phyloP scores from a whole-genome alignment of 768 basidiomycete genomes.

The Vishniacozyma victoriae region DNA sequence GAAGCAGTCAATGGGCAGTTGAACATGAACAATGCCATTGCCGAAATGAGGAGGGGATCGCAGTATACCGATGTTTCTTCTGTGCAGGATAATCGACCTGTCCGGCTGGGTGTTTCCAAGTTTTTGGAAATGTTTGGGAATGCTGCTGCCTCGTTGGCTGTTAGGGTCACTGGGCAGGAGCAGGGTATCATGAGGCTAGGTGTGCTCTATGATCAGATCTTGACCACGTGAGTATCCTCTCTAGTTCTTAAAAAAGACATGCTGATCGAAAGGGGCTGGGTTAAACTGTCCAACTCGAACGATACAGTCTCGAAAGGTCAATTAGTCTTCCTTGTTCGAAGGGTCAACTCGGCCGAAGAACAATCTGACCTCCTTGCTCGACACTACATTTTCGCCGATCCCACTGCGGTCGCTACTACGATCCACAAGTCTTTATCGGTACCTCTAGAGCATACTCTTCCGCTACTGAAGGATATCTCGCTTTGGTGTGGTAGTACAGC shows the following conservation, averaged over 20 bases:
- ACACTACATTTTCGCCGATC: constrained; percentile 45
- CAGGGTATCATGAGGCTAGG: constrained; percentile 38
- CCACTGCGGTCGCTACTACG: constrained; percentile 34
- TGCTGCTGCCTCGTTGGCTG: constrained; percentile 34
- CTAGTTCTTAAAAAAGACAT: neutral
- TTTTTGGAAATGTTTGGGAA: constrained; percentile 44
- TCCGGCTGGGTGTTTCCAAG: constrained; percentile 25
- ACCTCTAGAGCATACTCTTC: constrained; percentile 35
- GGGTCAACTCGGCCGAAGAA: constrained; percentile 32
- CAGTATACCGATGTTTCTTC: constrained; percentile 23
- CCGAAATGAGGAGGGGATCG: constrained; percentile 31
- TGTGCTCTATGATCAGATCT: constrained; percentile 47
- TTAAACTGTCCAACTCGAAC: constrained; percentile 29
- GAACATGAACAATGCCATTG: constrained; percentile 6
- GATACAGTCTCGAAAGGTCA: constrained; percentile 47
- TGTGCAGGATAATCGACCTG: constrained; percentile 10
- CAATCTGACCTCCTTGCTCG: constrained; percentile 36
- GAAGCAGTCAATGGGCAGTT: neutral
- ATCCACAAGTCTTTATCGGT: constrained; percentile 42
- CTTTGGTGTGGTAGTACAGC: constrained; percentile 36
- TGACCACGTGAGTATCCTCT: constrained; percentile 43
- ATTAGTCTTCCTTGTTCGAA: constrained; percentile 45
- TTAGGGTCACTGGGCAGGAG: constrained; percentile 32
- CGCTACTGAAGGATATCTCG: constrained; percentile 38
- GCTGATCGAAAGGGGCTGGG: constrained; percentile 32